phyloP scores from a whole-genome alignment of 2,329 filamentous ascomycete species.

The Fusarium torreyae region DNA sequence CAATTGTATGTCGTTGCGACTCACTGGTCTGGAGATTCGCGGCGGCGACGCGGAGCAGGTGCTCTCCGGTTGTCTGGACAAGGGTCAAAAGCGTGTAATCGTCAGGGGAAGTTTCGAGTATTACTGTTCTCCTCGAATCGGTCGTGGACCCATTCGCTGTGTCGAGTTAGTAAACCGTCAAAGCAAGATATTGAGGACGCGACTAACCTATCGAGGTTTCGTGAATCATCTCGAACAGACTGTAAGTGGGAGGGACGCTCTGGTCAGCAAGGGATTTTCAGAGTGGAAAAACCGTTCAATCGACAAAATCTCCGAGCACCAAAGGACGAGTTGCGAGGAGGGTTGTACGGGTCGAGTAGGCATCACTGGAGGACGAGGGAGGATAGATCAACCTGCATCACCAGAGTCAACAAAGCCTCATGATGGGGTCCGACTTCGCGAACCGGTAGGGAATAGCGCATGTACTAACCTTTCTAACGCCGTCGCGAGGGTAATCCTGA shows the following conservation, averaged over 20 bases:
- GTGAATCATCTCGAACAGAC: slow-evolving; percentile 73
- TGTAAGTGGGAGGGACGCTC: slow-evolving; percentile 61
- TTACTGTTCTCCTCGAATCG: slow-evolving; percentile 83
- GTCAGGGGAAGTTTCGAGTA: slow-evolving; percentile 29
- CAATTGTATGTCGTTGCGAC: neutral
- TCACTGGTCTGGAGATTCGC: slow-evolving; percentile 61
- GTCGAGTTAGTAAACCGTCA: slow-evolving; percentile 28
- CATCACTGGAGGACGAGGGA: slow-evolving; percentile 51
- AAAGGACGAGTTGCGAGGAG: slow-evolving; percentile 51
- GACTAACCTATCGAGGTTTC: slow-evolving; percentile 79
- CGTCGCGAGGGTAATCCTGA: slow-evolving; percentile 78
- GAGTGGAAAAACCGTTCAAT: slow-evolving; percentile 50
- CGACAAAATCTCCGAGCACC: slow-evolving; percentile 52
- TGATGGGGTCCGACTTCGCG: slow-evolving; percentile 1
- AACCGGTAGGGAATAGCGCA: slow-evolving; percentile 3
- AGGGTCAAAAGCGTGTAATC: slow-evolving; percentile 42
- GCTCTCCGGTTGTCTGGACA: slow-evolving; percentile 57
- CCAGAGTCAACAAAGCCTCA: slow-evolving; percentile 40
- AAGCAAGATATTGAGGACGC: neutral
- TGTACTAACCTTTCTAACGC: slow-evolving; percentile 85
- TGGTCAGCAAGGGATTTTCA: slow-evolving; percentile 59
- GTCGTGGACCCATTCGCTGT: slow-evolving; percentile 94
- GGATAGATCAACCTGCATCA: slow-evolving; percentile 54
- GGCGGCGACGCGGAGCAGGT: slow-evolving; percentile 60
- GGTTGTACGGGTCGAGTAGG: slow-evolving; percentile 51